Evolutionary conservation across 192 early-diverging fungal species (phyloP).

Genomic region (Mortierella claussenii): DNA sequence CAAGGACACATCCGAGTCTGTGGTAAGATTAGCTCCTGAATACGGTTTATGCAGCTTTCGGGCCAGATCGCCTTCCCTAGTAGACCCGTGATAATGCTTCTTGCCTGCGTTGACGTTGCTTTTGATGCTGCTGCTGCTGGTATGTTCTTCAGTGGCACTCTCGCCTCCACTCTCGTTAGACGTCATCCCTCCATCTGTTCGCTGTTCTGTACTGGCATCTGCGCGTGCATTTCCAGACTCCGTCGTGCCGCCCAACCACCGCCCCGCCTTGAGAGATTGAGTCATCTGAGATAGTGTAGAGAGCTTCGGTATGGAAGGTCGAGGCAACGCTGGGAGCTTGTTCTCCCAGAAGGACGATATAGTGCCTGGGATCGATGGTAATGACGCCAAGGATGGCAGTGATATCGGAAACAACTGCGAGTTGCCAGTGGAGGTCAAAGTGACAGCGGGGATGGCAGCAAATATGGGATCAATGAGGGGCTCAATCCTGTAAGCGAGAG

Average conservation of each 20-base stretch:
- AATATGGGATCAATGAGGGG: slow-evolving; percentile 66
- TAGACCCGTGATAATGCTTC: not conserved
- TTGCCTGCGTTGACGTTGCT: not conserved
- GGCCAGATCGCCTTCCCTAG: not conserved
- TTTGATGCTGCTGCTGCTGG: not conserved
- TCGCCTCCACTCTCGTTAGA: slow-evolving; percentile 5
- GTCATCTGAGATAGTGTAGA: slow-evolving; percentile 43
- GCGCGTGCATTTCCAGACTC: not conserved
- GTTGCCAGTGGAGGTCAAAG: slow-evolving; percentile 38
- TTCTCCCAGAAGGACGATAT: slow-evolving; percentile 42
- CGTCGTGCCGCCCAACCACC: too few relatives aligned
- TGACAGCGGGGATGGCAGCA: slow-evolving; percentile 63
- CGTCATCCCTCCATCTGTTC: not conserved
- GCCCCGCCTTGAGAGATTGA: slow-evolving; percentile 32
- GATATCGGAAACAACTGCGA: slow-evolving; percentile 33
- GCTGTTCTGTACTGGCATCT: not conserved
- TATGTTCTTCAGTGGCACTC: not conserved
- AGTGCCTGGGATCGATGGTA: slow-evolving; percentile 26
- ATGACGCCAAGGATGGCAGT: slow-evolving; percentile 27
- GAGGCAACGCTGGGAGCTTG: slow-evolving; percentile 28
- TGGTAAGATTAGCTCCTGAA: not conserved
- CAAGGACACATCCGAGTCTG: not conserved
- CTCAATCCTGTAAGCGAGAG: slow-evolving; percentile 79
- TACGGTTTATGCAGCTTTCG: not conserved
- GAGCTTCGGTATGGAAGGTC: slow-evolving; percentile 22